These are phyloP conservation scores for Debaryomyces singareniensis DNA, from an alignment of 1,139 yeast species.

Conservation along the genomic window DNA sequence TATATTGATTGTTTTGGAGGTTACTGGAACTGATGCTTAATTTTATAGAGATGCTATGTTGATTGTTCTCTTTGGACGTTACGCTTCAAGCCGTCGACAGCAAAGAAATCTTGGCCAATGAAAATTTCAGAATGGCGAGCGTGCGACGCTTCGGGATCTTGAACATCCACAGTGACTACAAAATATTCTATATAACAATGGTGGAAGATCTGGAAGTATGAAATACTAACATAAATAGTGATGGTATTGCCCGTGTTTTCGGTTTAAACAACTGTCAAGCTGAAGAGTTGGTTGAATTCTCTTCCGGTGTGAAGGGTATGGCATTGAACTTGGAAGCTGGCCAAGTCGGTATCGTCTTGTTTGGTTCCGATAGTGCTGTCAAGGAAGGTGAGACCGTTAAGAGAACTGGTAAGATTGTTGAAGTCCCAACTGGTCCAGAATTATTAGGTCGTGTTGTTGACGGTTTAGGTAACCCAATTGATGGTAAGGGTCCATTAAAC, in stretches of 20 bases:
- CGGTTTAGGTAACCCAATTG: slow-evolving; percentile 99
- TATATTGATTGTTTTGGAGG: too few relatives aligned
- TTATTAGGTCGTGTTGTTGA: slow-evolving; percentile 99
- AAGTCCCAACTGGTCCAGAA: slow-evolving; percentile 98
- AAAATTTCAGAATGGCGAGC: background rate
- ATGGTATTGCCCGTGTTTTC: slow-evolving; percentile 99
- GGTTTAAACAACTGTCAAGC: slow-evolving; percentile 99
- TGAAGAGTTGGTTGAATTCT: slow-evolving; percentile 98
- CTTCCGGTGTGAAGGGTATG: slow-evolving; percentile 99
- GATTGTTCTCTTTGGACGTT: too few relatives aligned
- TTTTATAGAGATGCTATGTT: too few relatives aligned
- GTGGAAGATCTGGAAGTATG: too few relatives aligned
- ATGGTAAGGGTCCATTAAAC: slow-evolving; percentile 98
- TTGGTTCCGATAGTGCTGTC: slow-evolving; percentile 98
- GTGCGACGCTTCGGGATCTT: too few relatives aligned
- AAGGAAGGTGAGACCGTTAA: slow-evolving; percentile 99
- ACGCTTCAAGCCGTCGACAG: too few relatives aligned
- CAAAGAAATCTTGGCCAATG: background rate
- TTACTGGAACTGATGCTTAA: too few relatives aligned
- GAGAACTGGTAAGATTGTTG: slow-evolving; percentile 99
- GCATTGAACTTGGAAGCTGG: slow-evolving; percentile 99
- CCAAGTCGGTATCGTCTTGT: slow-evolving; percentile 99
- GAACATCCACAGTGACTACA: too few relatives aligned
- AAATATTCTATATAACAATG: too few relatives aligned
- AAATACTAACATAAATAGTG: slow-evolving; percentile 42